phyloP scores from a whole-genome alignment of 768 basidiomycete genomes.

The Termitomyces sp. region DNA sequence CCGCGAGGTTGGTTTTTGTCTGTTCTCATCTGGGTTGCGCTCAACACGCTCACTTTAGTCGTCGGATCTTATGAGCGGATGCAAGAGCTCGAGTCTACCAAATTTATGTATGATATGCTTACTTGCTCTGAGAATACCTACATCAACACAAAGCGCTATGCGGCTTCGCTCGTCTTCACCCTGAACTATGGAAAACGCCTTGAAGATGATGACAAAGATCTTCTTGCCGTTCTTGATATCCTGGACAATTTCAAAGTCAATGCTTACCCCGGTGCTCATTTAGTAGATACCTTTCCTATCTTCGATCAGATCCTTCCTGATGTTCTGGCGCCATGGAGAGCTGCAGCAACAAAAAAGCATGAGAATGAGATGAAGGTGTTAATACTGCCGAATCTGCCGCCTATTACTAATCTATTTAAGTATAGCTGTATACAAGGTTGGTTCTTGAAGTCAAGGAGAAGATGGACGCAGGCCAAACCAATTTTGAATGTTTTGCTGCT shows the following conservation, averaged over 20 bases:
- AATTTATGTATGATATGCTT: slow-evolving; percentile 9
- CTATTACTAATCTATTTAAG: background rate
- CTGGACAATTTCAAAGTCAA: slow-evolving; percentile 21
- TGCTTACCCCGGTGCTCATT: slow-evolving; percentile 14
- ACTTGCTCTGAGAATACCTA: background rate
- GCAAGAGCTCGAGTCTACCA: slow-evolving; percentile 9
- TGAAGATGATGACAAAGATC: slow-evolving; percentile 19
- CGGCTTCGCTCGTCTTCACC: slow-evolving; percentile 17
- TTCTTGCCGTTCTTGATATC: slow-evolving; percentile 15
- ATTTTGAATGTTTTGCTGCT: slow-evolving; percentile 11
- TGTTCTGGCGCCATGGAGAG: slow-evolving; percentile 11
- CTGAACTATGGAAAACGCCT: slow-evolving; percentile 20
- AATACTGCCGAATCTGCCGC: background rate
- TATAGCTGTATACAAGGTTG: slow-evolving; percentile 18
- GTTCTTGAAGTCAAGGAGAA: slow-evolving; percentile 16
- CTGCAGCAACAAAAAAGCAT: slow-evolving; percentile 8
- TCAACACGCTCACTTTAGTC: background rate
- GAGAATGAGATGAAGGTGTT: slow-evolving; percentile 9
- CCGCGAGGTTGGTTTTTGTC: slow-evolving; percentile 1
- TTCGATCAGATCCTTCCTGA: slow-evolving; percentile 10
- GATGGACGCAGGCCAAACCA: slow-evolving; percentile 13
- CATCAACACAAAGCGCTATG: slow-evolving; percentile 11
- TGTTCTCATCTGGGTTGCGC: too few relatives aligned
- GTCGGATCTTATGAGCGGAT: slow-evolving; percentile 8
- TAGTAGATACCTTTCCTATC: slow-evolving; percentile 13